Conservation (phyloP, 148 eudicot species). For the Camellia granthamiana region DNA sequence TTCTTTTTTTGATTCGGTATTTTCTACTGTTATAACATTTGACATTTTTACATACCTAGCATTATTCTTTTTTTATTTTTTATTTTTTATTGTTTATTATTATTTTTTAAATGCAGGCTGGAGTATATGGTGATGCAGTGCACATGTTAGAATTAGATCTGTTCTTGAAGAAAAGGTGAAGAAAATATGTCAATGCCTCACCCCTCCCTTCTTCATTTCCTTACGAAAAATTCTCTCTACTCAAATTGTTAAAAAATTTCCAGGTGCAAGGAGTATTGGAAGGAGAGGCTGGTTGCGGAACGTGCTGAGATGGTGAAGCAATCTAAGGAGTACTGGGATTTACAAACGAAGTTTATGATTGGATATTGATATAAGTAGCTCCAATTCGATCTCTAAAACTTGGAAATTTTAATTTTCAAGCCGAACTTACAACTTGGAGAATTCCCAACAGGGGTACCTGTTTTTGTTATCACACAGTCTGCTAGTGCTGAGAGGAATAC, state of each 20-base stretch:
- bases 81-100: neutral
- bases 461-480: too few relatives aligned
- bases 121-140: conserved; percentile 29
- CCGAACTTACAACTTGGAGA: neutral
- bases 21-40: neutral
- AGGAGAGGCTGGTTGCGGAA: conserved; percentile 27
- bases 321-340: conserved; percentile 32
- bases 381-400: neutral
- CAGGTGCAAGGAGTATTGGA: conserved; percentile 38
- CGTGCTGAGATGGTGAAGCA: conserved; percentile 32
- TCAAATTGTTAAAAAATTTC: neutral
- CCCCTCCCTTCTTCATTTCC: neutral
- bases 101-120: conserved; percentile 16
- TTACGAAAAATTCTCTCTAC: neutral
- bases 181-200: neutral
- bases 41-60: neutral
- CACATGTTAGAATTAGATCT: conserved; percentile 34
- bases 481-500: too few relatives aligned
- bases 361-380: conserved; percentile 21
- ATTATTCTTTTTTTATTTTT: neutral
- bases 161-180: conserved; percentile 35
- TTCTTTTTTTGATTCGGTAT: neutral
- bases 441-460: too few relatives aligned
- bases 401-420: neutral
- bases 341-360: conserved; percentile 26